Evolutionary conservation across 1,284 basidiomycete genomes (phyloP).

Genomic region (Puccinia horiana): DNA sequence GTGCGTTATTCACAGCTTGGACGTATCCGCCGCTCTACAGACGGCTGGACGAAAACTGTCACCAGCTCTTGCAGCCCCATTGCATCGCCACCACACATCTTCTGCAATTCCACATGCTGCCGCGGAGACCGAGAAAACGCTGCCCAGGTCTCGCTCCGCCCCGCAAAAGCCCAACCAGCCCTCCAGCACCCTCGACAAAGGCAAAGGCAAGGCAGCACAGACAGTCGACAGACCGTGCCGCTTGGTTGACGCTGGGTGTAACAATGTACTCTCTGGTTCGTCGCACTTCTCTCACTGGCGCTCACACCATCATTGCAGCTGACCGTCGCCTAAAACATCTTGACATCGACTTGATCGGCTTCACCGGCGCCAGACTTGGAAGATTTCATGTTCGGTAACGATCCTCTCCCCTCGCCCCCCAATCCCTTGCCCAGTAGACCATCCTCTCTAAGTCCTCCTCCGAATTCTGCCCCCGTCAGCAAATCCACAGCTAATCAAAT

Average conservation of each 20-base stretch:
- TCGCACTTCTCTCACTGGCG: neutral
- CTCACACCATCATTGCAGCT: neutral
- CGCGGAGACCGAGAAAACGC: neutral
- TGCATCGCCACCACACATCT: neutral
- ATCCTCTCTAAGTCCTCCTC: no score
- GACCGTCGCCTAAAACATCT: no score
- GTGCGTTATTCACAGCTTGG: neutral
- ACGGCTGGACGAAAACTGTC: neutral
- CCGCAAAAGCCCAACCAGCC: neutral
- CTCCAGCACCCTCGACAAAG: neutral
- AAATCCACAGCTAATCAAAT: neutral
- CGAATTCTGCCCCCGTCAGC: neutral
- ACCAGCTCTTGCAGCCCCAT: neutral
- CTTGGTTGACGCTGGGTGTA: neutral
- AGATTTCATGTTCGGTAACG: neutral
- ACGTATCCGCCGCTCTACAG: neutral
- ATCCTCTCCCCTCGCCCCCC: neutral
- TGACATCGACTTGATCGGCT: neutral
- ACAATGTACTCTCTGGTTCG: neutral
- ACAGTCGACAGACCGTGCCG: neutral
- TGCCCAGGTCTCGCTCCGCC: neutral
- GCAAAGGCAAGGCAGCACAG: neutral
- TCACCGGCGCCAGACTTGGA: neutral
- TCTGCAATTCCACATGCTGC: neutral
- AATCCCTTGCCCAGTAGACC: no score